A percentile compares a stretch with the other conserved stretches of the same genome.
These are phyloP conservation scores for Ploettnerulaceae sp. DNA, from an alignment of 2,329 filamentous ascomycete species.

Conservation along the genomic window DNA sequence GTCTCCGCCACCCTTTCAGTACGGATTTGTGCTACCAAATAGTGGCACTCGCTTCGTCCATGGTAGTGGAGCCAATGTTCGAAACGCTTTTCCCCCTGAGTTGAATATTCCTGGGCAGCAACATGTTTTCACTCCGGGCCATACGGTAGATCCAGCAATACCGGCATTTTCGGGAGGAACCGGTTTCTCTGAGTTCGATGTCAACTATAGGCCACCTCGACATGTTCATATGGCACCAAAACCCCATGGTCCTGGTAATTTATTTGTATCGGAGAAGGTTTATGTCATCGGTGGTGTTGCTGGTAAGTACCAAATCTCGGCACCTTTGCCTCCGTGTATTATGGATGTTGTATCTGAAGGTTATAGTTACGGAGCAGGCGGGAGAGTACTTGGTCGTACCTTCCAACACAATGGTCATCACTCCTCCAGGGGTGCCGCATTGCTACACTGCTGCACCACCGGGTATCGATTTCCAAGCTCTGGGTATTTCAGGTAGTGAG, in stretches of 20 bases:
- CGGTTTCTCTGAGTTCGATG: background rate
- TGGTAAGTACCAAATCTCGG: no score
- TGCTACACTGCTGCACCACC: background rate
- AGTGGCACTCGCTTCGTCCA: background rate
- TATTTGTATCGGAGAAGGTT: background rate
- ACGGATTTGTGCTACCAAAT: background rate
- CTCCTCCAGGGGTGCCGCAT: background rate
- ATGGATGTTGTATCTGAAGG: no score
- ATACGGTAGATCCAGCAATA: background rate
- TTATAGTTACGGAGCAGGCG: background rate
- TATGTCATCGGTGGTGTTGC: background rate
- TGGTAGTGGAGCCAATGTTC: background rate
- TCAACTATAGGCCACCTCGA: background rate
- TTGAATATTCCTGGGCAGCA: background rate
- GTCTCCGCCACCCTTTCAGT: background rate
- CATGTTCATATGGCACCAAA: constrained; percentile 1
- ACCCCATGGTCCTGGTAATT: background rate
- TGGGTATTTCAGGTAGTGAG: background rate
- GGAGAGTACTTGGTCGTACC: background rate
- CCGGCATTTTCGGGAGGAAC: background rate
- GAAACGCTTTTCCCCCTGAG: background rate
- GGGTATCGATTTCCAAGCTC: constrained; percentile 1
- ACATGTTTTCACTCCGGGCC: background rate
- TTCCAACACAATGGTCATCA: constrained; percentile 1
- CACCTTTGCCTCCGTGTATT: no score